phyloP scores from a whole-genome alignment of 2,329 filamentous ascomycete genomes.

The Venturia aucupariae region DNA sequence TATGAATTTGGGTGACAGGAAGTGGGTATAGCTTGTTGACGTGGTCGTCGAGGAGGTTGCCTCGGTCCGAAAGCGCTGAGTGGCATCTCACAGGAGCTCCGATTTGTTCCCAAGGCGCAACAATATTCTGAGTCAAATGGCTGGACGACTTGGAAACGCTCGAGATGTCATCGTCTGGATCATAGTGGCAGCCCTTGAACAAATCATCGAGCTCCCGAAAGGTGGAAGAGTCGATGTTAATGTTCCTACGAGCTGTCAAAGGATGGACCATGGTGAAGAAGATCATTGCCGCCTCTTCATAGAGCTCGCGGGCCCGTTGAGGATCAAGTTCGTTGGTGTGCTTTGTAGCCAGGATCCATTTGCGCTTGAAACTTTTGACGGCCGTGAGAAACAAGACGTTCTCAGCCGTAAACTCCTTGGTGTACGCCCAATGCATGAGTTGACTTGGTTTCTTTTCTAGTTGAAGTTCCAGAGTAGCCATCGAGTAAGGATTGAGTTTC shows the following conservation, averaged over 20 bases:
- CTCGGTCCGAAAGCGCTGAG: slow-evolving; percentile 7
- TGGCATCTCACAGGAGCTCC: background rate
- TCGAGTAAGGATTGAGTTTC: slow-evolving; percentile 39
- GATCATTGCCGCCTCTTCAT: slow-evolving; percentile 50
- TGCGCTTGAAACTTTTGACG: slow-evolving; percentile 47
- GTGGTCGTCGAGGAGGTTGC: slow-evolving; percentile 8
- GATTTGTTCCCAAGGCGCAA: slow-evolving; percentile 9
- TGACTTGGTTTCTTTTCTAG: slow-evolving; percentile 50
- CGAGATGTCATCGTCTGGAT: slow-evolving; percentile 7
- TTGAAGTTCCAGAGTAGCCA: slow-evolving; percentile 54
- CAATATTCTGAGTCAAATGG: slow-evolving; percentile 3
- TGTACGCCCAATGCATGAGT: slow-evolving; percentile 55
- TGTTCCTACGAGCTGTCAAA: slow-evolving; percentile 53
- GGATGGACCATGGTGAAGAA: slow-evolving; percentile 54
- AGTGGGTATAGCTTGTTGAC: slow-evolving; percentile 13
- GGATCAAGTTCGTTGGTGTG: slow-evolving; percentile 16
- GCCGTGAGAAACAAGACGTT: slow-evolving; percentile 58
- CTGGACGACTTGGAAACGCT: background rate
- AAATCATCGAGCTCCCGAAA: slow-evolving; percentile 45
- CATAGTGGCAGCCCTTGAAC: slow-evolving; percentile 34
- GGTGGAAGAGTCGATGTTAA: slow-evolving; percentile 54
- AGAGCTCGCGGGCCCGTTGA: slow-evolving; percentile 33
- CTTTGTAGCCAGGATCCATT: slow-evolving; percentile 21
- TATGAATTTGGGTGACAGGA: slow-evolving; percentile 12
- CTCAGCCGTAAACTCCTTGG: slow-evolving; percentile 60